Base-by-base conservation (phyloP, 192 early-diverging fungal species). In the Coemansia sp. region DNA sequence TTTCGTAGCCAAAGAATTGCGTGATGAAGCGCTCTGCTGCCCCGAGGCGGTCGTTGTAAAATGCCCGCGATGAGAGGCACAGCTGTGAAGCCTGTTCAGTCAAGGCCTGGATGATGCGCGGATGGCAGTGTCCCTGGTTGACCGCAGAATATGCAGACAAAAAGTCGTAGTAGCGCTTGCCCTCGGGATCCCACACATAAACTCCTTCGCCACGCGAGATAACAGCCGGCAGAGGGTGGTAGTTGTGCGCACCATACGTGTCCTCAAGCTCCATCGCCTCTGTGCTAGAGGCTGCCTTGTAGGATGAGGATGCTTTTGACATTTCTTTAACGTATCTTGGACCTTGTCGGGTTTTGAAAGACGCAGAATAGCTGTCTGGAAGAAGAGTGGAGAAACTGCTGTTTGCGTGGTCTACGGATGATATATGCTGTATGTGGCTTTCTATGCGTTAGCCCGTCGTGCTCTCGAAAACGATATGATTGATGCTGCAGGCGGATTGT, bases 161-260 rank as follows among this genome's bases (percentile, higher is more conserved):
- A 68, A 91, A 91, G 84, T 95, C 93, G 64, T 89, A 85, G 86
- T 91, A 92, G 70, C 83, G 76, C 39, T 85, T 77, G 69, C 89
- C 90, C 84, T 95, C 97, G 46, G 93, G 94, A 73, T 99, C 97
- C 90, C 91, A 94, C 57, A 99, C 95, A 81, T 92, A 88, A 14
- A 93, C 88, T 13, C 97, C 97, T 73, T 95, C 42, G 43, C 89
- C 97, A 62, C 87, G 87, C 68, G 89, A 74, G 74, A 97, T 93
- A 45, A 99, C 97, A 2, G 96, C 90, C 9, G 95, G 95, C 43
- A 99, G 84, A 22, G 97, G 97, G 77, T 99, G 97, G 80, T 99
- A 99, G 87, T 97, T 99, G 91, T 98, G 95, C 44, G 97, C 97
- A 65, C 94, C 92, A 73, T 94, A 93, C 40, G 83, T 78, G 84